A percentile compares a stretch with the other conserved stretches of the same genome.
phyloP scores from a whole-genome alignment of 2,329 filamentous ascomycete species.

The Hypomyces perniciosus region DNA sequence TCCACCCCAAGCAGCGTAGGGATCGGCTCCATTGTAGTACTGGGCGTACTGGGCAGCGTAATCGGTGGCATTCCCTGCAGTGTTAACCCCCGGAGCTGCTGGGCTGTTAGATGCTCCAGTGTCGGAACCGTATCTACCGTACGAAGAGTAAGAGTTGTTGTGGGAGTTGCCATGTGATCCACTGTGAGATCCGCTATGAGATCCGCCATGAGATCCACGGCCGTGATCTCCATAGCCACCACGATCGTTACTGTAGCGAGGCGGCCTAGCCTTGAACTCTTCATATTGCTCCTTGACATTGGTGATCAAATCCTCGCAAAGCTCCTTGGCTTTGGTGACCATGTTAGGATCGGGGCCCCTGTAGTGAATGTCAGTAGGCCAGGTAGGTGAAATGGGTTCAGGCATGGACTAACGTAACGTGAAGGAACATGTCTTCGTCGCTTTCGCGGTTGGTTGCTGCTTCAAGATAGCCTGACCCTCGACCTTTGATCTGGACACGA shows the following conservation, averaged over 20 bases:
- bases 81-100: slow-evolving; percentile 24
- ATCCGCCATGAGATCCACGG: slow-evolving; percentile 28
- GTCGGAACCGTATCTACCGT: slow-evolving; percentile 25
- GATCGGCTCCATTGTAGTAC: slow-evolving; percentile 71
- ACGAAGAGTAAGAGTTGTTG: slow-evolving; percentile 24
- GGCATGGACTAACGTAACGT: slow-evolving; percentile 69
- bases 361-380: slow-evolving; percentile 8
- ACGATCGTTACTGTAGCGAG: slow-evolving; percentile 48
- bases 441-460: slow-evolving; percentile 81
- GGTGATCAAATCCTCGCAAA: slow-evolving; percentile 79
- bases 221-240: slow-evolving; percentile 37
- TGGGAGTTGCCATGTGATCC: slow-evolving; percentile 27
- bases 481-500: slow-evolving; percentile 96
- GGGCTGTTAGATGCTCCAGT: slow-evolving; percentile 31
- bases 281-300: slow-evolving; percentile 90
- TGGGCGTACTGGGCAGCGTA: slow-evolving; percentile 79
- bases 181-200: slow-evolving; percentile 27
- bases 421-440: slow-evolving; percentile 93
- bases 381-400: slow-evolving; percentile 26
- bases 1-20: slow-evolving; percentile 86
- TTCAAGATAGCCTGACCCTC: slow-evolving; percentile 90
- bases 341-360: slow-evolving; percentile 83
- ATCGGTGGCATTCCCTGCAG: slow-evolving; percentile 38
- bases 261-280: slow-evolving; percentile 78
- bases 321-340: slow-evolving; percentile 78